These are phyloP conservation scores for Entomortierella lignicola DNA, from an alignment of 192 early-diverging fungal genomes.

Conservation along the genomic window DNA sequence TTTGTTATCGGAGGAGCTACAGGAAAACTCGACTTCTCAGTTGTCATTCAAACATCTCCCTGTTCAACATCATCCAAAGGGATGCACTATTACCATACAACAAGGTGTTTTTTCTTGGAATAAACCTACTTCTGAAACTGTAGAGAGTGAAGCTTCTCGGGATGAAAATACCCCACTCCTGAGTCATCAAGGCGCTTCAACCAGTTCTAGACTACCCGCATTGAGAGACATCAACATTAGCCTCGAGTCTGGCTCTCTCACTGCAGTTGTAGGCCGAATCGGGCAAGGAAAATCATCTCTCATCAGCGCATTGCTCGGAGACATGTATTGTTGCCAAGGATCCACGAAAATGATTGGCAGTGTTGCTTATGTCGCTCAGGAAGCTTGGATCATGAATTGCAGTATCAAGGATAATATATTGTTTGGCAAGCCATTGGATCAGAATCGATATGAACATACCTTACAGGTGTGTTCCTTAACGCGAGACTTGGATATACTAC, in stretches of 20 bases:
- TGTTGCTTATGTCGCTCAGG: conserved; percentile 71
- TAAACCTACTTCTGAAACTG: background rate
- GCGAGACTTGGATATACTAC: conserved; percentile 33
- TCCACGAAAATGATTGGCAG: conserved; percentile 67
- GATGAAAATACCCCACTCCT: conserved; percentile 23
- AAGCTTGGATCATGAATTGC: conserved; percentile 45
- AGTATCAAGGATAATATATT: conserved; percentile 80
- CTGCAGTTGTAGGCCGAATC: conserved; percentile 35
- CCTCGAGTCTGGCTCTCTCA: conserved; percentile 33
- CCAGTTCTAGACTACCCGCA: background rate
- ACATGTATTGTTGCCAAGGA: conserved; percentile 80
- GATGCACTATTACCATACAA: background rate
- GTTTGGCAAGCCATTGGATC: conserved; percentile 76
- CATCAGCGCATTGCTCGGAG: conserved; percentile 73
- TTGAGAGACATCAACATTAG: conserved; percentile 48
- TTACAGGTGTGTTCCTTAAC: conserved; percentile 9
- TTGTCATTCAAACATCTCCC: background rate
- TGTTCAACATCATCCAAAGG: background rate
- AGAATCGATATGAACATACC: conserved; percentile 63
- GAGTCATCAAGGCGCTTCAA: background rate
- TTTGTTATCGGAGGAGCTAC: conserved; percentile 46
- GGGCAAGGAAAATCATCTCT: conserved; percentile 68
- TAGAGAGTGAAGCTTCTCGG: background rate
- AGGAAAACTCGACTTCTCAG: background rate
- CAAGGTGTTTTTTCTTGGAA: conserved; percentile 28